Percentiles rank a stretch among this genome's conserved stretches.
Evolutionary conservation across 805 yeast species (phyloP).

Genomic region (Tetrapisispora taiwanensis): DNA sequence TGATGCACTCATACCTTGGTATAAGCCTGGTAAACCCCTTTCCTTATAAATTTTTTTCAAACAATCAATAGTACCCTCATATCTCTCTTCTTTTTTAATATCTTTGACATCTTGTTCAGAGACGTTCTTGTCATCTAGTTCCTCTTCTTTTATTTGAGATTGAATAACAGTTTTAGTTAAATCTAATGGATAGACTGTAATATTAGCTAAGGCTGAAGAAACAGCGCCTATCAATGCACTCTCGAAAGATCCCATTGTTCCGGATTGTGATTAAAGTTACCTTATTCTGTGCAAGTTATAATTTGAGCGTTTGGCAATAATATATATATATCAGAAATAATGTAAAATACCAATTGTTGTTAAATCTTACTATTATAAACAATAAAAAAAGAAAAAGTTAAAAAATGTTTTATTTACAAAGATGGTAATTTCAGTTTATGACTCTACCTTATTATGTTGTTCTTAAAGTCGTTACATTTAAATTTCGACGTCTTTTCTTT

Average conservation of each 20-base stretch:
- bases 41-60: slow-evolving; percentile 43
- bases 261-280: no score
- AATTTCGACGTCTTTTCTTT: no score
- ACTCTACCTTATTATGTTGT: no score
- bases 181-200: slow-evolving; percentile 73
- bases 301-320: no score
- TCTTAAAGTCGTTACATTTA: no score
- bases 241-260: slow-evolving; percentile 45
- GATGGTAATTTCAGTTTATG: no score
- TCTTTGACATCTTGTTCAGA: not conserved
- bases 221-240: slow-evolving; percentile 75
- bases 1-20: slow-evolving; percentile 61
- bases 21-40: slow-evolving; percentile 59
- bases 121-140: slow-evolving; percentile 1
- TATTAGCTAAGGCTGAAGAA: slow-evolving; percentile 72
- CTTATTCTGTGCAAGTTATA: no score
- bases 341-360: no score
- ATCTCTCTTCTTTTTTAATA: slow-evolving; percentile 24
- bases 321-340: no score
- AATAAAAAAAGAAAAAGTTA: no score
- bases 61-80: slow-evolving; percentile 49
- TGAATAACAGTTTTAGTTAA: slow-evolving; percentile 68
- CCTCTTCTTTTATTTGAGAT: slow-evolving; percentile 38
- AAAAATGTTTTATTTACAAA: no score
- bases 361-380: no score